phyloP scores from a whole-genome alignment of 345 rosid species.

The Euclidium syriacum region DNA sequence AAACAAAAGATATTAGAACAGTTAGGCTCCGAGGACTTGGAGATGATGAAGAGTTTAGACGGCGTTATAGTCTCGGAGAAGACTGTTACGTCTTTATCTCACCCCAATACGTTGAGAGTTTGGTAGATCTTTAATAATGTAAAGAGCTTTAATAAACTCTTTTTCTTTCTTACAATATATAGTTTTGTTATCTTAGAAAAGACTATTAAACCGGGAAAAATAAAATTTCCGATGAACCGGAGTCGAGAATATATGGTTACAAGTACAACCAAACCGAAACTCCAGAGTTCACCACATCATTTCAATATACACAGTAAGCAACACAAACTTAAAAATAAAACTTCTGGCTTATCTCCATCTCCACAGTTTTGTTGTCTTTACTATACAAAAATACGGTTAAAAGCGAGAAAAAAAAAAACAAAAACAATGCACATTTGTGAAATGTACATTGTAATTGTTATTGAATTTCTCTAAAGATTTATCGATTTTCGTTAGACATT shows the following conservation, averaged over 20 bases:
- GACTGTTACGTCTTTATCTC: too few relatives aligned
- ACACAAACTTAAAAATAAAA: not conserved
- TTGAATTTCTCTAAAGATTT: not conserved
- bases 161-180: too few relatives aligned
- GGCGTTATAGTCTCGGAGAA: too few relatives aligned
- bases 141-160: too few relatives aligned
- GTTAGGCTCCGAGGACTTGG: too few relatives aligned
- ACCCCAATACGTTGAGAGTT: too few relatives aligned
- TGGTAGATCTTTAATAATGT: too few relatives aligned
- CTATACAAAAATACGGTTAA: slow-evolving; percentile 18
- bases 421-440: not conserved
- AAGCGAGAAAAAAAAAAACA: slow-evolving; percentile 2
- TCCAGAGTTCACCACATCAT: slow-evolving; percentile 6
- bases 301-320: slow-evolving; percentile 13
- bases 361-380: slow-evolving; percentile 1
- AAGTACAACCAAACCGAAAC: slow-evolving; percentile 17
- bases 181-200: too few relatives aligned
- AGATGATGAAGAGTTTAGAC: too few relatives aligned
- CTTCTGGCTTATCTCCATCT: slow-evolving; percentile 1
- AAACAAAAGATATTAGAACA: too few relatives aligned
- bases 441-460: not conserved
- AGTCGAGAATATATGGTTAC: slow-evolving; percentile 8
- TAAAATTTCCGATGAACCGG: not conserved
- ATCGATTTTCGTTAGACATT: slow-evolving; percentile 27
- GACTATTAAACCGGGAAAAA: not conserved